These are phyloP conservation scores for Endotrypanum monterogeii DNA, from an alignment of 208 protist species.

Conservation along the genomic window DNA sequence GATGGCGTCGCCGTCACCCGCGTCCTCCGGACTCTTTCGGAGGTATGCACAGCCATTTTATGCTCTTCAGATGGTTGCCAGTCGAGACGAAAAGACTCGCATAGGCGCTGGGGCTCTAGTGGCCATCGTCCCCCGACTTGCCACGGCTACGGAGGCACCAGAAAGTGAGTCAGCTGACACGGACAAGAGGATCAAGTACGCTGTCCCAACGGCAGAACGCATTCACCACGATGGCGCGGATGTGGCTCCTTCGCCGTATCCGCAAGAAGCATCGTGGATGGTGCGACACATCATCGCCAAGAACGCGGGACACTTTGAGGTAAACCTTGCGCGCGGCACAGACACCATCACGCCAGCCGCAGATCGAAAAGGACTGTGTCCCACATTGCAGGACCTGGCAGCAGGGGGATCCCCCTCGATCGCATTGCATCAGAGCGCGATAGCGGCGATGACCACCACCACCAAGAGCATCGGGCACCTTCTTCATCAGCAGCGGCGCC, in stretches of 20 bases:
- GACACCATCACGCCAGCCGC: slow-evolving; percentile 22
- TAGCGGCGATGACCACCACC: slow-evolving; percentile 23
- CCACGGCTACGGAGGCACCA: background rate
- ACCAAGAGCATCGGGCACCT: slow-evolving; percentile 29
- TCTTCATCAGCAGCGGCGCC: slow-evolving; percentile 30
- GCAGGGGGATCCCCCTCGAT: slow-evolving; percentile 17
- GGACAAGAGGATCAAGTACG: background rate
- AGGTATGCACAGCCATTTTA: slow-evolving; percentile 24
- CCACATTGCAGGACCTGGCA: slow-evolving; percentile 19
- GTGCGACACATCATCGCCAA: slow-evolving; percentile 28
- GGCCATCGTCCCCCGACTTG: slow-evolving; percentile 9
- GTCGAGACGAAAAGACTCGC: background rate
- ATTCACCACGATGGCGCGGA: slow-evolving; percentile 1
- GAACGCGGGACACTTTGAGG: slow-evolving; percentile 33
- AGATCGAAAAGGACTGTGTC: background rate
- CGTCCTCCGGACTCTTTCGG: slow-evolving; percentile 12
- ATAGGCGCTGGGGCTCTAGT: background rate
- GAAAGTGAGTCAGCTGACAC: slow-evolving; percentile 4
- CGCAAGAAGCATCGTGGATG: slow-evolving; percentile 28
- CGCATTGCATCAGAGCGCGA: slow-evolving; percentile 6
- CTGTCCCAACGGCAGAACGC: slow-evolving; percentile 1
- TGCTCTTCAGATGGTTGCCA: slow-evolving; percentile 1
- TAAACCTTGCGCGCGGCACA: slow-evolving; percentile 28
- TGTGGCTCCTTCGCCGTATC: slow-evolving; percentile 20
- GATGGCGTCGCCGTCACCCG: background rate